phyloP scores from a whole-genome alignment of 345 rosid genomes.

The Citrus cavaleriei region DNA sequence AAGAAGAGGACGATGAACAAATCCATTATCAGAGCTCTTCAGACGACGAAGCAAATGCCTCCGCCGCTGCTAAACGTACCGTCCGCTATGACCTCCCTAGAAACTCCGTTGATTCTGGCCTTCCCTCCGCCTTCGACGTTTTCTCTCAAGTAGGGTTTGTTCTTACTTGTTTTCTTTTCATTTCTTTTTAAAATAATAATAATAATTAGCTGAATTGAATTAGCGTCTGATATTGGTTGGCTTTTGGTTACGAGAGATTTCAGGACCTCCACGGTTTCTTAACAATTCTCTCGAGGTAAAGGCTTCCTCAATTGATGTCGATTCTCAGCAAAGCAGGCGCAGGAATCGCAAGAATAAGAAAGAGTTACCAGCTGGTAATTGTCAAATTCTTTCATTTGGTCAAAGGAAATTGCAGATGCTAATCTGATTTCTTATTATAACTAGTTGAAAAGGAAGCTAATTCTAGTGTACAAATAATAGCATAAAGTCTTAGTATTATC shows the following conservation, averaged over 20 bases:
- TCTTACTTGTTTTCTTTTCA: neutral
- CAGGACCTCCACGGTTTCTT: slow-evolving; percentile 89
- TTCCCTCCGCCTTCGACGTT: slow-evolving; percentile 80
- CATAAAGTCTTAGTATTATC: neutral
- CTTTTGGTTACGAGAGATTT: slow-evolving; percentile 50
- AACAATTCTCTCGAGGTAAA: slow-evolving; percentile 51
- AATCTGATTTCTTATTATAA: neutral
- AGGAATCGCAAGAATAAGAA: slow-evolving; percentile 55
- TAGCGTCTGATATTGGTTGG: neutral
- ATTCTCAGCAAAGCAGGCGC: slow-evolving; percentile 38
- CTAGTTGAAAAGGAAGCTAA: neutral
- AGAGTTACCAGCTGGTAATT: slow-evolving; percentile 60
- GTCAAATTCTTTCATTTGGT: too few relatives aligned
- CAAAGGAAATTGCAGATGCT: too few relatives aligned
- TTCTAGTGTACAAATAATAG: neutral
- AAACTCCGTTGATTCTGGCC: slow-evolving; percentile 42
- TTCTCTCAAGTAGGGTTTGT: slow-evolving; percentile 63
- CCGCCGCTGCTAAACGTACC: slow-evolving; percentile 16
- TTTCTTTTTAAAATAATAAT: too few relatives aligned
- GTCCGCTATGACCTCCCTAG: slow-evolving; percentile 31
- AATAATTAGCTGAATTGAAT: neutral
- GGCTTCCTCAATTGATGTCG: slow-evolving; percentile 39
- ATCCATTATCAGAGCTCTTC: slow-evolving; percentile 24
- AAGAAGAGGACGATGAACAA: slow-evolving; percentile 30
- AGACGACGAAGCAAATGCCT: slow-evolving; percentile 31